A percentile compares a stretch with the other conserved stretches of the same genome.
Evolutionary conservation across 2,329 filamentous ascomycete species (phyloP).

Genomic region (Amauroascus niger): DNA sequence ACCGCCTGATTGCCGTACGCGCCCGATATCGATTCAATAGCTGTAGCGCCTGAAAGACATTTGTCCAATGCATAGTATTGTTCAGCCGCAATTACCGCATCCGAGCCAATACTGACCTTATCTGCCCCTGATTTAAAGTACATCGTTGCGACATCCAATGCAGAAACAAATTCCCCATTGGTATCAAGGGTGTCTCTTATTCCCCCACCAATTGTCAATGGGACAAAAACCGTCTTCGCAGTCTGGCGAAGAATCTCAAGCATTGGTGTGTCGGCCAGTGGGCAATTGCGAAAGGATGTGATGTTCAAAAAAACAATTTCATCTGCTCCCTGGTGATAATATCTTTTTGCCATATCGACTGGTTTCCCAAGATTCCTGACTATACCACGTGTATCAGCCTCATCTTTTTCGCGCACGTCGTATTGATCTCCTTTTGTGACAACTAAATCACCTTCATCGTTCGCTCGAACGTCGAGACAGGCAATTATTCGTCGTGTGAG

Average conservation of each 20-base stretch:
- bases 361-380: constrained; percentile 95
- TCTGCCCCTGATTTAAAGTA: constrained; percentile 97
- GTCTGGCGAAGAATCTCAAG: constrained; percentile 81
- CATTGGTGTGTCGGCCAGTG: constrained; percentile 87
- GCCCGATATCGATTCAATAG: constrained; percentile 87
- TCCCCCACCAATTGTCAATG: constrained; percentile 87
- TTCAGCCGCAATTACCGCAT: constrained; percentile 86
- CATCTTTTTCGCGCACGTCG: constrained; percentile 83
- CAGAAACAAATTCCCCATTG: constrained; percentile 75
- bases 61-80: constrained; percentile 68
- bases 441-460: constrained; percentile 88
- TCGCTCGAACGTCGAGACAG: constrained; percentile 88
- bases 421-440: constrained; percentile 99
- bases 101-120: constrained; percentile 93
- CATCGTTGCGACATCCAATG: constrained; percentile 85
- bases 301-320: constrained; percentile 98
- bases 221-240: constrained; percentile 88
- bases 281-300: constrained; percentile 92
- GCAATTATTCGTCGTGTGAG: constrained; percentile 91
- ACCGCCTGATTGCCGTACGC: constrained; percentile 97
- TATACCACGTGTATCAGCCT: constrained; percentile 44
- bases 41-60: constrained; percentile 66
- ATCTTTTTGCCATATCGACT: constrained; percentile 83
- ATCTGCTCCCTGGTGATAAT: constrained; percentile 94
- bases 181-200: constrained; percentile 88